phyloP scores from a whole-genome alignment of 331 rosid species.

The Pyracantha coccinea region DNA sequence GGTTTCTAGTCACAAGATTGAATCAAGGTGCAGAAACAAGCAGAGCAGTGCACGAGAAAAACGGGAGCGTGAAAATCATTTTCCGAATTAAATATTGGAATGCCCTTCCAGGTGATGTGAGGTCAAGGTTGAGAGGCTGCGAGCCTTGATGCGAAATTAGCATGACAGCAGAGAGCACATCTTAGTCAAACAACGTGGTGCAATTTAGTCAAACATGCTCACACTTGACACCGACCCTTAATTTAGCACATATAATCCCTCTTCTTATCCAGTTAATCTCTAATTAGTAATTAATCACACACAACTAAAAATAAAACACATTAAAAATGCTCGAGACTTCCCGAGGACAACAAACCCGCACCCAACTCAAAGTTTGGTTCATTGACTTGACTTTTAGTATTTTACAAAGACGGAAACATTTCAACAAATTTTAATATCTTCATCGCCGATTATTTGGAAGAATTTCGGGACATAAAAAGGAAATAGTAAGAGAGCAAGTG shows the following conservation, averaged over 20 bases:
- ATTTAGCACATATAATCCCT: background rate
- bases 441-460: background rate
- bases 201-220: constrained; percentile 6
- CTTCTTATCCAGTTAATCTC: background rate
- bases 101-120: constrained; percentile 3
- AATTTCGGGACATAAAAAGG: background rate
- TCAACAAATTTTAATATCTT: background rate
- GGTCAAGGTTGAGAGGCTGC: constrained; percentile 2
- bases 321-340: background rate
- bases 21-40: too few relatives aligned
- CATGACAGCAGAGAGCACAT: background rate
- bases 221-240: constrained; percentile 3
- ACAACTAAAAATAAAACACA: background rate
- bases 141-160: background rate
- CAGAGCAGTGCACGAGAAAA: too few relatives aligned
- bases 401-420: background rate
- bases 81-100: background rate
- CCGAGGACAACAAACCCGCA: background rate
- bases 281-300: background rate
- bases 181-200: constrained; percentile 2
- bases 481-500: background rate
- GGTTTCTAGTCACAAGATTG: too few relatives aligned
- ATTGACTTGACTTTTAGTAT: background rate
- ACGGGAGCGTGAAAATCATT: background rate
- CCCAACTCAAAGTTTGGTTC: background rate